Evolutionary conservation across 345 rosid genomes (phyloP).

Genomic region (Capsella bursapastoris): DNA sequence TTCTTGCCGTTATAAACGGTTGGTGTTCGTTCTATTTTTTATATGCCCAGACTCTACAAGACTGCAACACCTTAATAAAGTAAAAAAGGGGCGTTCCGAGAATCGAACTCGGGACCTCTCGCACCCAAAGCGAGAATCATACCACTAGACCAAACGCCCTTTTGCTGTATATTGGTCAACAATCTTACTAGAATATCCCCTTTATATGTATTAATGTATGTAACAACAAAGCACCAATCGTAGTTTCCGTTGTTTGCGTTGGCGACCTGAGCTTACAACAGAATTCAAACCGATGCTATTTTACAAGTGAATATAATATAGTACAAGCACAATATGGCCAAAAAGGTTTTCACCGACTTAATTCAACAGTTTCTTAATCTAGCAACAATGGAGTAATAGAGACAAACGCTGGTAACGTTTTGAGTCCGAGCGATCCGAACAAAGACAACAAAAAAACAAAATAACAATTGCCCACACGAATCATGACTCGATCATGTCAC

Average conservation of each 20-base stretch:
- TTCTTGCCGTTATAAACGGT: too few species aligned
- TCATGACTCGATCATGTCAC: constrained; percentile 28
- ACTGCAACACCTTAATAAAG: too few species aligned
- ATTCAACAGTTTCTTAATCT: not conserved
- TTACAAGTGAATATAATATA: constrained; percentile 1
- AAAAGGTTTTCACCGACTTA: not conserved
- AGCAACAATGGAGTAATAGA: constrained; percentile 10
- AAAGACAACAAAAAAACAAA: constrained; percentile 18
- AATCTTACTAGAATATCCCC: fast-evolving
- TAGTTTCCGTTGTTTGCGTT: not conserved
- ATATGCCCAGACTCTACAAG: too few species aligned
- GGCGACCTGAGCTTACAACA: not conserved
- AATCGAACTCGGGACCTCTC: constrained; percentile 88
- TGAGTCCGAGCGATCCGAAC: constrained; percentile 11
- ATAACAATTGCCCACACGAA: constrained; percentile 21
- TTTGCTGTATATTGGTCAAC: fast-evolving
- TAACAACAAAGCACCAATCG: not conserved
- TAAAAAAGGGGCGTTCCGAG: constrained; percentile 61
- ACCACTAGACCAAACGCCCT: constrained; percentile 86
- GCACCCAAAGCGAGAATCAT: constrained; percentile 88
- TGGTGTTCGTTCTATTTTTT: too few species aligned
- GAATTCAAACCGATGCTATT: not conserved
- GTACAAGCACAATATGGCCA: not conserved
- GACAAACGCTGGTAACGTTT: constrained; percentile 15
- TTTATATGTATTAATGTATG: not conserved